phyloP scores from a whole-genome alignment of 2,329 filamentous ascomycete species.

The Pseudocercospora vitis region DNA sequence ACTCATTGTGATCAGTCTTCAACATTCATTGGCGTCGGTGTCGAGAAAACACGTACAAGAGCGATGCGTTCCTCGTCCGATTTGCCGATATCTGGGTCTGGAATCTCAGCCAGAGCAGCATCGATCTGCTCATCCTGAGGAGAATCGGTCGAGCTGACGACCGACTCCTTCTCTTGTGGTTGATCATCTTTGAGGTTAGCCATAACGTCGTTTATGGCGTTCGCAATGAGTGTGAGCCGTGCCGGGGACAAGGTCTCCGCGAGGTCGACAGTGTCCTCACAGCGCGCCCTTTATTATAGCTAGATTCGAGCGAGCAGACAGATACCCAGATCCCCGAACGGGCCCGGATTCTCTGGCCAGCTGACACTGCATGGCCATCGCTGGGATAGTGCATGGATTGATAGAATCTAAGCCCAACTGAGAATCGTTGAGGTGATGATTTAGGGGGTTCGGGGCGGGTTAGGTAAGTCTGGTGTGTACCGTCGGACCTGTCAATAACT shows the following conservation, averaged over 20 bases:
- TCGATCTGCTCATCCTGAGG: neutral
- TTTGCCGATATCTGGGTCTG: conserved; percentile 17
- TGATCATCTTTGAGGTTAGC: conserved; percentile 10
- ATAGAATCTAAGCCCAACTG: neutral
- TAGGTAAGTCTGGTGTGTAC: too few relatives aligned
- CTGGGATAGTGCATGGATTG: too few relatives aligned
- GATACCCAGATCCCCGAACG: neutral
- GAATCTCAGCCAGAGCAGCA: neutral
- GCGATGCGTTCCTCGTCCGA: conserved; percentile 14
- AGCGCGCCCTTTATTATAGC: neutral
- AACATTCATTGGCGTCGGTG: neutral
- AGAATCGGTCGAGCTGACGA: conserved; percentile 11
- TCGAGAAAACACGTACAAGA: conserved; percentile 5
- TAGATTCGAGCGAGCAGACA: too few relatives aligned
- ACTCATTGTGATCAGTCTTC: neutral
- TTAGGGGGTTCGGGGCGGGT: too few relatives aligned
- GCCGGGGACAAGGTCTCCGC: neutral
- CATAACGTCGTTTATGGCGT: conserved; percentile 6
- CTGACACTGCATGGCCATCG: neutral
- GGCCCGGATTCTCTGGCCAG: neutral
- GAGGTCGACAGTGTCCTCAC: neutral
- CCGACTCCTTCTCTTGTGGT: conserved; percentile 11
- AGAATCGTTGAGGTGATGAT: too few relatives aligned
- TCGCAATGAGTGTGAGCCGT: neutral
- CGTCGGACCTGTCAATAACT: too few relatives aligned